Conservation (phyloP, 352 stramenopile species). For the Pythium folliculosum region DNA sequence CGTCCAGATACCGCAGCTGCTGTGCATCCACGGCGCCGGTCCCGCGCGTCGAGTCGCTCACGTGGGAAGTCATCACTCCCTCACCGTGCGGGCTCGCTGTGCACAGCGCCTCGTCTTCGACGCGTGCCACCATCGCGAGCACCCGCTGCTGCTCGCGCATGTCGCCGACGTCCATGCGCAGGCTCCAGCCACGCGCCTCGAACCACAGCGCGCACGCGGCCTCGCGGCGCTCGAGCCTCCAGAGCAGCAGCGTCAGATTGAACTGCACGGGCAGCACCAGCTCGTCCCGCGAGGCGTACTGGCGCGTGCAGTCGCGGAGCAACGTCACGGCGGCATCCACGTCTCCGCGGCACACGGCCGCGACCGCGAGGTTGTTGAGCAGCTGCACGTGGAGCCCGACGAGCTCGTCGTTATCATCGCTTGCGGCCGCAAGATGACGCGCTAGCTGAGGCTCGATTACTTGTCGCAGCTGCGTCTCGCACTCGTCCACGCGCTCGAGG, state of each 20-base stretch:
- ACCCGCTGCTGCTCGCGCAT: slow-evolving; percentile 28
- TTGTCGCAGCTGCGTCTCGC: slow-evolving; percentile 40
- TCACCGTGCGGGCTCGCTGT: not conserved
- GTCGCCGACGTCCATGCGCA: slow-evolving; percentile 35
- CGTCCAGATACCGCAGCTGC: slow-evolving; percentile 66
- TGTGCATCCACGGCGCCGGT: slow-evolving; percentile 33
- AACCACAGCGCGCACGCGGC: slow-evolving; percentile 69
- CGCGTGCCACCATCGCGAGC: slow-evolving; percentile 18
- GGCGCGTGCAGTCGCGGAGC: slow-evolving; percentile 42
- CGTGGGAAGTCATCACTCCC: slow-evolving; percentile 32
- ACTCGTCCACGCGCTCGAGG: slow-evolving; percentile 71
- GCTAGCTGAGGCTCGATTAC: slow-evolving; percentile 37
- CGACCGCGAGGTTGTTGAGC: slow-evolving; percentile 78
- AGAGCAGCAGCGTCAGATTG: slow-evolving; percentile 79
- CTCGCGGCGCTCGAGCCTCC: slow-evolving; percentile 48
- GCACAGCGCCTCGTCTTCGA: slow-evolving; percentile 33
- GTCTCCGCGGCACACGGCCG: slow-evolving; percentile 37
- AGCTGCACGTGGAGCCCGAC: slow-evolving; percentile 49
- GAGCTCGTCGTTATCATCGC: slow-evolving; percentile 31
- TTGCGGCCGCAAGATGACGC: not conserved
- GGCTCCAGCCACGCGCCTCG: slow-evolving; percentile 56
- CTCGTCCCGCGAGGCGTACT: slow-evolving; percentile 36
- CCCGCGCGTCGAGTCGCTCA: slow-evolving; percentile 28
- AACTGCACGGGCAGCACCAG: slow-evolving; percentile 46
- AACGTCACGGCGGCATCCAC: slow-evolving; percentile 44